phyloP scores from a whole-genome alignment of 306 rosid genomes.

The Prunus salicina region DNA sequence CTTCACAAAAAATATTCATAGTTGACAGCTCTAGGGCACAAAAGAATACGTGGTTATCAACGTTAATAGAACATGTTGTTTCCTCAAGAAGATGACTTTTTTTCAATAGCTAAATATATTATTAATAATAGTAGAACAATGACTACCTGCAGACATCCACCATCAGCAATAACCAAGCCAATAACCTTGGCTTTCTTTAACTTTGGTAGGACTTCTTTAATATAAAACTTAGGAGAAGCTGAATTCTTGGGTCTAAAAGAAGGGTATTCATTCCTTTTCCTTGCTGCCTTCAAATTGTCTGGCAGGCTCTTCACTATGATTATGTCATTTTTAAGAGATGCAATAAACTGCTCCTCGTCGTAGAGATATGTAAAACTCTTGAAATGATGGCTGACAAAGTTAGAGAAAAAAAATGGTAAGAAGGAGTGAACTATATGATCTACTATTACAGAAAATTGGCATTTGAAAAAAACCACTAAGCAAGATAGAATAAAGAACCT shows the following conservation, averaged over 20 bases:
- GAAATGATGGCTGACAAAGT: slow-evolving; percentile 60
- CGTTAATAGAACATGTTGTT: not conserved
- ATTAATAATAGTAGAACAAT: not conserved
- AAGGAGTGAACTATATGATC: slow-evolving; percentile 12
- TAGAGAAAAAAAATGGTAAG: slow-evolving; percentile 11
- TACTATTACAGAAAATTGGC: slow-evolving; percentile 12
- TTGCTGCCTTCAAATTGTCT: slow-evolving; percentile 56
- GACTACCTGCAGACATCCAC: slow-evolving; percentile 89
- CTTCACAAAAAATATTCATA: not conserved
- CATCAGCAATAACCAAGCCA: slow-evolving; percentile 73
- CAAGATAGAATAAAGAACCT: slow-evolving; percentile 49
- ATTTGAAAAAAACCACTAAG: not conserved
- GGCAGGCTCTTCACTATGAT: slow-evolving; percentile 71
- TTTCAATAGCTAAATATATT: too few relatives aligned
- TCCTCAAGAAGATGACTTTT: not conserved
- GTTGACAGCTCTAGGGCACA: not conserved
- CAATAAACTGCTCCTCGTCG: slow-evolving; percentile 81
- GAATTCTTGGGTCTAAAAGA: slow-evolving; percentile 67
- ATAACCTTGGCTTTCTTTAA: slow-evolving; percentile 77
- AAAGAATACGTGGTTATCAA: not conserved
- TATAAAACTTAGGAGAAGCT: slow-evolving; percentile 70
- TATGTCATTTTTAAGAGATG: slow-evolving; percentile 74
- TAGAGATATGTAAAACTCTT: slow-evolving; percentile 95
- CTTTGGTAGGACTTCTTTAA: slow-evolving; percentile 72
- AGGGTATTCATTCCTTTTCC: slow-evolving; percentile 68